Evolutionary conservation across 768 basidiomycete species (phyloP).

Genomic region (Amanita subjunquillea): DNA sequence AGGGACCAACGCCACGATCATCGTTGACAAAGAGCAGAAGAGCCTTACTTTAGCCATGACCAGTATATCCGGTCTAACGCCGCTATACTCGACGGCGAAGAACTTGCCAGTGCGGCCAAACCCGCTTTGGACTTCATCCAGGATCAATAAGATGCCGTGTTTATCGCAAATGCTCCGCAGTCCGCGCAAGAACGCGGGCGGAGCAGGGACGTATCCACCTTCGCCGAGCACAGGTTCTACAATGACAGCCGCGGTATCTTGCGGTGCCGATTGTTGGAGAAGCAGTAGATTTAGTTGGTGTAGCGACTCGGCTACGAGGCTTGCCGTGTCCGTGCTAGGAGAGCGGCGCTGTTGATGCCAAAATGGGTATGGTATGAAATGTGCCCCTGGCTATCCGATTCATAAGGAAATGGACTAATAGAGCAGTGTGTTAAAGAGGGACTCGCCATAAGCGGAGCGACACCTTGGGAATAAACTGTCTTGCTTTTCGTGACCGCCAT

Average conservation of each 20-base stretch:
- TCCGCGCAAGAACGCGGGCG: slow-evolving; percentile 68
- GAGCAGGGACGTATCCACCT: slow-evolving; percentile 91
- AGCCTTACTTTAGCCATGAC: slow-evolving; percentile 57
- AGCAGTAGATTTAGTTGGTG: slow-evolving; percentile 75
- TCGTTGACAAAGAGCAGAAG: too few species aligned
- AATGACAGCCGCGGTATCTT: slow-evolving; percentile 88
- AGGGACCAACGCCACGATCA: too few species aligned
- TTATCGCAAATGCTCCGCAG: slow-evolving; percentile 80
- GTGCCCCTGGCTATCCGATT: slow-evolving; percentile 63
- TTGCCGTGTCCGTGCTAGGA: slow-evolving; percentile 40
- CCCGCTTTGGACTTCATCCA: slow-evolving; percentile 86
- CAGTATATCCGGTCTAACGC: slow-evolving; percentile 82
- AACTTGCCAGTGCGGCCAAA: slow-evolving; percentile 81
- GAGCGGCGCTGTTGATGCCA: slow-evolving; percentile 77
- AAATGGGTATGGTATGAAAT: slow-evolving; percentile 77
- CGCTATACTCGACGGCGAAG: slow-evolving; percentile 77
- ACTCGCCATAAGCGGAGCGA: slow-evolving; percentile 74
- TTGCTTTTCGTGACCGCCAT: slow-evolving; percentile 94
- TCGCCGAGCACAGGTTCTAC: slow-evolving; percentile 92
- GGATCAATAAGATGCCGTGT: slow-evolving; percentile 74
- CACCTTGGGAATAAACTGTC: slow-evolving; percentile 77
- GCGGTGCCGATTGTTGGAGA: slow-evolving; percentile 68
- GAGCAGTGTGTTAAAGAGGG: neutral
- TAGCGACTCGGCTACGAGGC: slow-evolving; percentile 53
- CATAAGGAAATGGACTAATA: neutral